Percentiles rank a stretch among this genome's conserved stretches.
Conservation (phyloP, 2,329 filamentous ascomycete genomes). For the Ascochyta clinopodiicola region DNA sequence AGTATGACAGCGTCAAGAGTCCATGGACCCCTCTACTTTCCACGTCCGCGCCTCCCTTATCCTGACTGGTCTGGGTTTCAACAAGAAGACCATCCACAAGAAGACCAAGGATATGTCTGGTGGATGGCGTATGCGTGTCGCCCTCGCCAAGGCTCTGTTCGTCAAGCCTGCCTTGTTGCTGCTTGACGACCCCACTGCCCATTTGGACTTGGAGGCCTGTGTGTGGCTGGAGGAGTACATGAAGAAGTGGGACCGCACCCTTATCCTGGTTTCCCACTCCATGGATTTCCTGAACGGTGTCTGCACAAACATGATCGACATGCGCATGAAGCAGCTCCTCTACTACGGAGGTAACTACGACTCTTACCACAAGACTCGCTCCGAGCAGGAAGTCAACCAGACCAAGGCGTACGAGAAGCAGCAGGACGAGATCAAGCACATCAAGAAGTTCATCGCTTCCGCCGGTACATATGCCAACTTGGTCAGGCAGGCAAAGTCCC, state of each 20-base stretch:
- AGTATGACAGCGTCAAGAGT: constrained; percentile 81
- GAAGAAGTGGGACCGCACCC: constrained; percentile 98
- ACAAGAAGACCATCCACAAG: constrained; percentile 97
- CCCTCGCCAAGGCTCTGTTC: constrained; percentile 95
- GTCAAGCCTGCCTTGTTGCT: constrained; percentile 95
- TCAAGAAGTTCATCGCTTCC: constrained; percentile 99
- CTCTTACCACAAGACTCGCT: constrained; percentile 89
- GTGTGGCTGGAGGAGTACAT: constrained; percentile 99
- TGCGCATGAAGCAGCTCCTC: constrained; percentile 84
- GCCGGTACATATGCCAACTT: constrained; percentile 99
- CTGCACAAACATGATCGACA: constrained; percentile 98
- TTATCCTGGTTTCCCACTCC: constrained; percentile 95
- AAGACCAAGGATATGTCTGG: constrained; percentile 99
- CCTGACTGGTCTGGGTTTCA: constrained; percentile 97
- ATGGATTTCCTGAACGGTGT: constrained; percentile 99
- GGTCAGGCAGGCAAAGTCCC: constrained; percentile 97
- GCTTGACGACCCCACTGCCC: constrained; percentile 96
- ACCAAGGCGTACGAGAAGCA: constrained; percentile 99
- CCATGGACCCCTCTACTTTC: constrained; percentile 98
- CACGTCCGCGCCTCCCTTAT: constrained; percentile 94
- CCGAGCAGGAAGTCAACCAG: constrained; percentile 96
- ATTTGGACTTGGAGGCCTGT: constrained; percentile 98
- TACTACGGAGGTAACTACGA: constrained; percentile 99
- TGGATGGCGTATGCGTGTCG: constrained; percentile 99
- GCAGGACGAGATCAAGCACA: constrained; percentile 98